Percentiles rank a stretch among this genome's conserved stretches.
These are phyloP conservation scores for Lobosporangium transversale DNA, from an alignment of 192 early-diverging fungal genomes.

Conservation along the genomic window DNA sequence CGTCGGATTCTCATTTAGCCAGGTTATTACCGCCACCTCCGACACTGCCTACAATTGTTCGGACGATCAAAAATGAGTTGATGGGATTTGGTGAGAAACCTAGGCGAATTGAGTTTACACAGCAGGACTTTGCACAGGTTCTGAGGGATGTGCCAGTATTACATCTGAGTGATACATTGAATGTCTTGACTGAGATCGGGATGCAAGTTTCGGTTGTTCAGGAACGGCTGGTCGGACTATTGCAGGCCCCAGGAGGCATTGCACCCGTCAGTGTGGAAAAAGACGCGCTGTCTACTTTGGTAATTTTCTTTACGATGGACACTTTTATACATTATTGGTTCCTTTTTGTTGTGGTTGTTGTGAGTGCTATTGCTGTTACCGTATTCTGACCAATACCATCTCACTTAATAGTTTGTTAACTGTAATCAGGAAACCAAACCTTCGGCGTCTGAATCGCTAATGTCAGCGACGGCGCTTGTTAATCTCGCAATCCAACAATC, in stretches of 20 bases:
- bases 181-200: slow-evolving; percentile 19
- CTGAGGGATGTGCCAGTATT: neutral
- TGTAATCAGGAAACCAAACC: neutral
- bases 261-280: slow-evolving; percentile 21
- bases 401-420: neutral
- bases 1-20: neutral
- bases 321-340: too few relatives aligned
- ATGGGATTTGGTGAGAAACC: slow-evolving; percentile 27
- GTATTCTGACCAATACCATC: too few relatives aligned
- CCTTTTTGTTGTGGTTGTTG: too few relatives aligned
- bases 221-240: slow-evolving; percentile 25
- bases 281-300: slow-evolving; percentile 2
- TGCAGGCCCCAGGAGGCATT: slow-evolving; percentile 19
- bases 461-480: neutral
- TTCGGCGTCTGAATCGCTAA: neutral
- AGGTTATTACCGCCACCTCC: neutral
- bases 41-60: slow-evolving; percentile 1
- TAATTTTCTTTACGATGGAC: slow-evolving; percentile 5
- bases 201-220: slow-evolving; percentile 31
- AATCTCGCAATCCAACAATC: slow-evolving; percentile 23
- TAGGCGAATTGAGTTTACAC: slow-evolving; percentile 18
- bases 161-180: neutral
- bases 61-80: slow-evolving; percentile 14
- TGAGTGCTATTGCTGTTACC: too few relatives aligned
- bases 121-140: slow-evolving; percentile 21